Base-by-base conservation (phyloP, 176 grass and related monocot species). In the Paspalum notatum region DNA sequence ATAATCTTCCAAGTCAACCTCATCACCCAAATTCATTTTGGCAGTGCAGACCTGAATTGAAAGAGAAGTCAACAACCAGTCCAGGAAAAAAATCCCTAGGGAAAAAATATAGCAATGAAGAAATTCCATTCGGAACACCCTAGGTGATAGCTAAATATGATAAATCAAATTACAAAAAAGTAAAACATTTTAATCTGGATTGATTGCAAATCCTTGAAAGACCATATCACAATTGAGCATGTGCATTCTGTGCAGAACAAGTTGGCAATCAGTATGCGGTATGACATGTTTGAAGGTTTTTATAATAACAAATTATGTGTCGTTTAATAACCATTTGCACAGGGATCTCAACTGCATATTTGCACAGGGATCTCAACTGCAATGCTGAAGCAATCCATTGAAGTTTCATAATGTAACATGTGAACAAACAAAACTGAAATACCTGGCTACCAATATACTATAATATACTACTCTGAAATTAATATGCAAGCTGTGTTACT, bases 1-100 rank as follows among this genome's bases (percentile, higher is more conserved):
- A 81, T 95, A 95, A 85, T 99, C 96, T 87, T 99, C 92, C 88
- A 99, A 90, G 76, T 99, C 96, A 25, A 99, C 92, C 72, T 95
- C 96, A 1, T 99, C 96, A 83, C 92, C 82, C 62, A 99, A 88
- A 76, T 99, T 99, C 96, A 99, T 99, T 78, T 95, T 95, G 58
- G 96, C 89, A 69, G 92, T 99, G 71, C 92, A 98, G 13, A 98
- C 95, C 95, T 94, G 80, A 66, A 71, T 5, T 72, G 20, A 75
- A 54, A 51, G 55, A 75, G 73, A 1, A 64, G 4, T 12, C 60
- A 52, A 39, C 39, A 69, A 44, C 18, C 5, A 52, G 53, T 42
- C 37, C 7, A 71, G 39, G 65, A 16, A 18, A 38, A 6, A 72
- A 32, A 45, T 11, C 3, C 32, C 32, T 3, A 32, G 32, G 32